Conservation (phyloP, 2,329 filamentous ascomycete species). For the Metarhizium anisopliae region DNA sequence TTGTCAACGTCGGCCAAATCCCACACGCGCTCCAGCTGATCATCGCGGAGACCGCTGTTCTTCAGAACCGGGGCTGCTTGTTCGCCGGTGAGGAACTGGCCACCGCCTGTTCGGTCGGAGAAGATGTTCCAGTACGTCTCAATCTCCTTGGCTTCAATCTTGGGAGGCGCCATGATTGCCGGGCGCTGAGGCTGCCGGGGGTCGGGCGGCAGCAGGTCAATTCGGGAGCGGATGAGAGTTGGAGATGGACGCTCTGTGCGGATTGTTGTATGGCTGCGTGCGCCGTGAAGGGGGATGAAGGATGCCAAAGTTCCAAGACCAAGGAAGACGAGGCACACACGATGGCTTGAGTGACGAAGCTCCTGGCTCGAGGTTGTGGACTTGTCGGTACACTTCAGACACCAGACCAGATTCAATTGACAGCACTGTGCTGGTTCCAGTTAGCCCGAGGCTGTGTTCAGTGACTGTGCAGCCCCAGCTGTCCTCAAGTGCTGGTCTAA, state of each 20-base stretch:
- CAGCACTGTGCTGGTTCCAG: no score
- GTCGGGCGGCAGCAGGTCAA: background rate
- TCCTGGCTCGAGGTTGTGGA: background rate
- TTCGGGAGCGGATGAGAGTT: background rate
- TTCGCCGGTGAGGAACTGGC: slow-evolving; percentile 51
- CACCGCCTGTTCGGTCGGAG: slow-evolving; percentile 48
- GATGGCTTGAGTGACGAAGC: slow-evolving; percentile 19
- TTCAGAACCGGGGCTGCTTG: slow-evolving; percentile 54
- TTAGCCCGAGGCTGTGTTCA: no score
- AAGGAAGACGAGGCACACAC: background rate
- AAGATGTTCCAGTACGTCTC: slow-evolving; percentile 62
- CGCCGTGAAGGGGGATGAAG: background rate
- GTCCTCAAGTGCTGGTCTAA: no score
- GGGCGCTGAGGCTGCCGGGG: slow-evolving; percentile 6
- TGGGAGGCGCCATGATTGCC: slow-evolving; percentile 41
- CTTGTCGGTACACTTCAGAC: no score
- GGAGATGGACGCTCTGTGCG: background rate
- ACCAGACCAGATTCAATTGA: no score
- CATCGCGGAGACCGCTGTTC: slow-evolving; percentile 53
- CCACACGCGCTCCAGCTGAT: slow-evolving; percentile 94
- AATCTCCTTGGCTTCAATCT: slow-evolving; percentile 53
- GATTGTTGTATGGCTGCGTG: background rate
- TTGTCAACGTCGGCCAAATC: slow-evolving; percentile 95
- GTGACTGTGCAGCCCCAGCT: no score
- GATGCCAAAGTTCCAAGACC: background rate